Evolutionary conservation across 2,329 filamentous ascomycete genomes (phyloP), one percentile per base, ranked within the genome.

Genomic region (Nemania sp.): DNA sequence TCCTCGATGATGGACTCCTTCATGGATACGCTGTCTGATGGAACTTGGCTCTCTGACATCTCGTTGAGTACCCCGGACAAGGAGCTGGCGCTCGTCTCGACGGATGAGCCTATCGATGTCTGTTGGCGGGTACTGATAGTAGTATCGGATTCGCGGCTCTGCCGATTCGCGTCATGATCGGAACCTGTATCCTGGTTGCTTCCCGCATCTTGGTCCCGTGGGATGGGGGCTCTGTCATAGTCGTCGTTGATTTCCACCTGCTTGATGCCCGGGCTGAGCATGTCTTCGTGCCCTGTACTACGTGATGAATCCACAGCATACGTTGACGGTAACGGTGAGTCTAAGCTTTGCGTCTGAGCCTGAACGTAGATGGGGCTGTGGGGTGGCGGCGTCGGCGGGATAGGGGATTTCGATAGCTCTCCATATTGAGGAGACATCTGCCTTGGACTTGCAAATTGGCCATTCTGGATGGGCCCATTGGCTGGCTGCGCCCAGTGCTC

Each of bases 31-130:
- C 78, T 76, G 34, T 76, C 77, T 25, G 76, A 75, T 25, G 68
- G 66, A 46, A 72, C 66, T 50, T 73, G 76, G 64, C 74, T 76
- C 39, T 83, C 81, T 12, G 73, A 73, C 47, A 69, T 74, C 64
- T 85, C 83, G 51, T 81, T 81, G 51, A 76, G 72, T 13, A 80
- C 69, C 7, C 70, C 81, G 9, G 80, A 85, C 32, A 84, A 68
- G 4, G 83, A 85, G 71, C 83, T 87, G 42, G 80, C 78, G 67
- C 83, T 86, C 6, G 83, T 86, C 45, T 80, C 78, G 9, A 79
- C 79, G 3, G 83, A 86, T 0, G 83, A 83, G 59, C 83, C 77
- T 9, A 77, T 76, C 5, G 83, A 85, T 15, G 75, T 71, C 51
- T 77, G 81, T 54, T 80, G 80, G 54, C 80, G 81, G 10, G 79